Evolutionary conservation across 176 grass and related monocot species (phyloP).

Genomic region (Oropetium thomaeum): DNA sequence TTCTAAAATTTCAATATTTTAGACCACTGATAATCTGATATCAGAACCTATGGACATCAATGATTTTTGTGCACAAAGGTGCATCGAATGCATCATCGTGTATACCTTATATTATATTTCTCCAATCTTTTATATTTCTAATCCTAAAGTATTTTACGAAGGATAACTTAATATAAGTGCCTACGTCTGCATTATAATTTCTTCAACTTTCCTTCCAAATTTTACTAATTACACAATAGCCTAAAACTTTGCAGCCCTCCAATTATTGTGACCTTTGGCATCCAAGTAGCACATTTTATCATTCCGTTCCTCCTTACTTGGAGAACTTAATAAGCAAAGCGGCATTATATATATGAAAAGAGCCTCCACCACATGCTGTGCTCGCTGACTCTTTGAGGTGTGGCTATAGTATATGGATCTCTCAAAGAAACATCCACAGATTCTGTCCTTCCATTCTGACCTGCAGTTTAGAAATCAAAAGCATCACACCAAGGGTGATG

Average conservation of each 20-base stretch:
- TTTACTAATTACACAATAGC: neutral
- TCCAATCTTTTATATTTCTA: neutral
- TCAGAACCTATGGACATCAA: too few relatives aligned
- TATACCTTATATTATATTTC: too few relatives aligned
- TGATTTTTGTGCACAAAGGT: too few relatives aligned
- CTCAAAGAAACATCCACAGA: conserved; percentile 25
- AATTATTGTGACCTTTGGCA: neutral
- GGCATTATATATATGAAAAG: conserved; percentile 7
- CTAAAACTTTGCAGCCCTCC: neutral
- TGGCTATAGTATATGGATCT: conserved; percentile 17
- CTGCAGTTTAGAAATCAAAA: conserved; percentile 8
- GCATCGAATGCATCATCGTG: too few relatives aligned
- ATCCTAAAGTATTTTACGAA: neutral
- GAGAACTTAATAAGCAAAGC: neutral
- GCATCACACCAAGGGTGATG: neutral
- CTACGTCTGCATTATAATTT: conserved; percentile 1
- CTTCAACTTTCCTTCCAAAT: conserved; percentile 2
- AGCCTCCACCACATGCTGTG: conserved; percentile 21
- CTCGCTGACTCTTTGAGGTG: conserved; percentile 17
- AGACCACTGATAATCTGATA: too few relatives aligned
- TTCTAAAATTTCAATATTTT: too few relatives aligned
- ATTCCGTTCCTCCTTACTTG: neutral
- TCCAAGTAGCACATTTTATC: neutral
- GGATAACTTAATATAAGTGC: neutral
- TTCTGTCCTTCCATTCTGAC: conserved; percentile 23